These are phyloP conservation scores for Mikania micrantha DNA, from an alignment of 129 eudicot species.

Conservation along the genomic window DNA sequence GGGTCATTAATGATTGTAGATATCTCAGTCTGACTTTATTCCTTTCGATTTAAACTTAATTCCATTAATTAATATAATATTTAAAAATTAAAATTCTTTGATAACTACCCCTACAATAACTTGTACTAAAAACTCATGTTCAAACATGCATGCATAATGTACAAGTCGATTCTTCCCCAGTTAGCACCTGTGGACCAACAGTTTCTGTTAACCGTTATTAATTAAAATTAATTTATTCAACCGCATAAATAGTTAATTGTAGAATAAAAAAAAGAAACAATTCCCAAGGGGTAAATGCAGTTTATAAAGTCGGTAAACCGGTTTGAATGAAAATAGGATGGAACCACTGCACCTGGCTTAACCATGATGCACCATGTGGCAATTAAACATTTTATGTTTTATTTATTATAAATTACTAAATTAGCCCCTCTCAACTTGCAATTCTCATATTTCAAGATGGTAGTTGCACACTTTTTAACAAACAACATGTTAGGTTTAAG, in stretches of 20 bases:
- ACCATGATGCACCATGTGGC: conserved; percentile 30
- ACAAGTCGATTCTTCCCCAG: conserved; percentile 4
- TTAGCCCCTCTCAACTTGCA: conserved; percentile 27
- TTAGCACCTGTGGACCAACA: conserved; percentile 8
- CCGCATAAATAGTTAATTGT: not conserved
- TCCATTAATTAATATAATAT: conserved; percentile 18
- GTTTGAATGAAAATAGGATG: conserved; percentile 30
- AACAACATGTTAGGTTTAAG: conserved; percentile 18
- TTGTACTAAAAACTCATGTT: not conserved
- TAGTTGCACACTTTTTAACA: conserved; percentile 25
- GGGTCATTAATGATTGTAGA: conserved; percentile 24
- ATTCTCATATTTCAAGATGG: conserved; percentile 19
- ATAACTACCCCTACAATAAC: not conserved
- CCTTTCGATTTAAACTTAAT: conserved; percentile 12
- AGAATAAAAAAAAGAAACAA: not conserved
- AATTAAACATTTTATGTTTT: conserved; percentile 1
- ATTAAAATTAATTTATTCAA: not conserved
- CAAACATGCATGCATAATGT: not conserved
- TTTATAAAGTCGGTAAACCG: conserved; percentile 39
- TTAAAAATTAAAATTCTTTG: not conserved
- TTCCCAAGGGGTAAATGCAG: conserved; percentile 31
- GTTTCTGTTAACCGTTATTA: conserved; percentile 3
- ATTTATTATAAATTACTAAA: too few species aligned
- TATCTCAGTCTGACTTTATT: conserved; percentile 26
- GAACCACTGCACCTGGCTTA: conserved; percentile 36